Evolutionary conservation across 208 protist species (phyloP), one percentile per base, ranked within the genome.

Genomic region (Crithidia brevicula): DNA sequence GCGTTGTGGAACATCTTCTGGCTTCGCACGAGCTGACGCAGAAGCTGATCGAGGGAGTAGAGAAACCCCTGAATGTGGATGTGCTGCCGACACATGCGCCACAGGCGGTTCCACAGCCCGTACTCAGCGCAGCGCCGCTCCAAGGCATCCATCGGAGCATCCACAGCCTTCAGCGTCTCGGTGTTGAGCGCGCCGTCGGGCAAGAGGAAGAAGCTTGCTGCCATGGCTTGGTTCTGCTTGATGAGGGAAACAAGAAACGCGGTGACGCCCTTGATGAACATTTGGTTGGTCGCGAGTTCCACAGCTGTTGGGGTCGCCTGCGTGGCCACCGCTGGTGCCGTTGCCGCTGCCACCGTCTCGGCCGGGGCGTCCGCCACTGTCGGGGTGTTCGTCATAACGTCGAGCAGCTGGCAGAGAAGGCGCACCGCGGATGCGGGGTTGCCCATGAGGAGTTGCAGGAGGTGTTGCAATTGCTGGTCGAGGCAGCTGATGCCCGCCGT

Each of bases 81-180:
- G 49, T 82, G 58, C 56, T 65, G 57, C 43, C 38, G 47, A 15
- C 62, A 67, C 38, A 74, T 49, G 36, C 61, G 38, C 75, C 63
- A 67, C 22, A 81, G 73, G 15, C 73, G 65, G 36, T 61, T 34
- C 65, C 63, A 76, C 56, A 76, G 31, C 16, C 62, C 63, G 49
- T 42, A 50, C 53, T 67, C 60, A 31, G 74, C 54, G n/a, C 53
- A 73, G 9, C 40, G 46, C 50, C 59, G 46, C 67, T 83, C 81
- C 13, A 45, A 42, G 43, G 52, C 59, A 62, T 83, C 70, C 36
- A 78, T 42, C 28, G 77, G 81, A 6, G 72, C 69, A 49, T 79
- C 73, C 25, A 77, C 53, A 28, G 76, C 31, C 70, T 86, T 86
- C 67, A 86, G 25, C 34, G 67, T 75, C 13, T n/a, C 70, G 3